phyloP scores from a whole-genome alignment of 2,329 filamentous ascomycete genomes.

The Thielaviopsis punctulata region DNA sequence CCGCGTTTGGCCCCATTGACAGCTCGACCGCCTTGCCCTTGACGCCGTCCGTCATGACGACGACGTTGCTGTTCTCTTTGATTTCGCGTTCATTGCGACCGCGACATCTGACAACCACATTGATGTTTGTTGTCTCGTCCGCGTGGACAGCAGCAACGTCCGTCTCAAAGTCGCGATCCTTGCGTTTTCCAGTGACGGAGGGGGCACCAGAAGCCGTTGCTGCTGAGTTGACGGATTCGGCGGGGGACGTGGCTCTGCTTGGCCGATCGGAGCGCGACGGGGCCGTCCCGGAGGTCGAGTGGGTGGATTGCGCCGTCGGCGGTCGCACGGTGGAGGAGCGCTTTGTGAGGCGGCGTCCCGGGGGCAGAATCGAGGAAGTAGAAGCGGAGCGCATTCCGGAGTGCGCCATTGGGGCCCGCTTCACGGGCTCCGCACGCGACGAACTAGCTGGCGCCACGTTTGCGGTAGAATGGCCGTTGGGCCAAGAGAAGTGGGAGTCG shows the following conservation, averaged over 20 bases:
- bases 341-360: conserved; percentile 10
- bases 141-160: conserved; percentile 30
- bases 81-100: conserved; percentile 87
- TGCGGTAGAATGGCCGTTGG: conserved; percentile 8
- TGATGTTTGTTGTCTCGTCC: conserved; percentile 84
- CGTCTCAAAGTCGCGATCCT: conserved; percentile 67
- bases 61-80: conserved; percentile 83
- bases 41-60: conserved; percentile 73
- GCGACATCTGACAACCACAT: conserved; percentile 87
- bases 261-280: background rate
- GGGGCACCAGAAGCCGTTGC: conserved; percentile 25
- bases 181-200: conserved; percentile 50
- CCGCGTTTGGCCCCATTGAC: conserved; percentile 78
- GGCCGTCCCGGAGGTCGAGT: background rate
- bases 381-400: conserved; percentile 5
- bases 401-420: conserved; percentile 7
- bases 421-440: conserved; percentile 9
- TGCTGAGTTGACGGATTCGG: conserved; percentile 46
- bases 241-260: conserved; percentile 44
- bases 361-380: conserved; percentile 1
- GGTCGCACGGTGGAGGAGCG: conserved; percentile 8
- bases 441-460: conserved; percentile 9
- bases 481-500: background rate
- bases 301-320: background rate
- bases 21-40: conserved; percentile 72